Conservation (phyloP, 345 rosid species). For the thale cress (Arabidopsis thaliana) region DNA sequence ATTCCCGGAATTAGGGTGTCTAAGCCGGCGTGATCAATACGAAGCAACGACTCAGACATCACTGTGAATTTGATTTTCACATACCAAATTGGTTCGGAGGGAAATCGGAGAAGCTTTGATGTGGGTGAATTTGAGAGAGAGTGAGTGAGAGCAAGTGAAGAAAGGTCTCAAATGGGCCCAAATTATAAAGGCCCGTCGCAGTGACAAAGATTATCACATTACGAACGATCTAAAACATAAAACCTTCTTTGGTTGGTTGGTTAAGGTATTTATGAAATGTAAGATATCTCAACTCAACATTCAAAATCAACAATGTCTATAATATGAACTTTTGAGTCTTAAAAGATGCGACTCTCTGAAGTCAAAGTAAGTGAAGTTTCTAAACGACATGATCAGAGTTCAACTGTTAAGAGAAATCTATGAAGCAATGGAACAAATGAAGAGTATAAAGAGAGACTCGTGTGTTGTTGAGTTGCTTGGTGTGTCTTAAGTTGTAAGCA, state of each 20-base stretch:
- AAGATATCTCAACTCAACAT: constrained; percentile 60
- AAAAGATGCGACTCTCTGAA: constrained; percentile 6
- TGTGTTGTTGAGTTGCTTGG: constrained; percentile 17
- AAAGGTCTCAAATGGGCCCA: neutral
- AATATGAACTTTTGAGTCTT: constrained; percentile 20
- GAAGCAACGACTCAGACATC: constrained; percentile 33
- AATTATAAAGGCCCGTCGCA: neutral
- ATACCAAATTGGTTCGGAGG: neutral
- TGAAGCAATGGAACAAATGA: neutral
- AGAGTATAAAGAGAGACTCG: constrained; percentile 1
- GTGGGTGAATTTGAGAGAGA: neutral
- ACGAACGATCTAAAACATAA: too few species aligned
- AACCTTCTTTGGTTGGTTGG: neutral
- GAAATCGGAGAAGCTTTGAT: constrained; percentile 17
- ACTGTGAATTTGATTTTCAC: neutral
- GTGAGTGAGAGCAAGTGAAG: neutral
- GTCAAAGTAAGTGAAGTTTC: constrained; percentile 17
- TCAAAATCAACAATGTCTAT: constrained; percentile 39
- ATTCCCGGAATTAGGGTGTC: constrained; percentile 38
- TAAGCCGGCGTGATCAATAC: constrained; percentile 46
- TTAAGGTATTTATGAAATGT: neutral
- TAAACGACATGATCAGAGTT: constrained; percentile 19
- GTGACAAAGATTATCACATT: neutral
- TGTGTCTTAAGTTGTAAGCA: constrained; percentile 72
- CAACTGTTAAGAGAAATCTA: constrained; percentile 25